phyloP scores from a whole-genome alignment of 169 alveolate genomes.

The Hammondia hammondi region DNA sequence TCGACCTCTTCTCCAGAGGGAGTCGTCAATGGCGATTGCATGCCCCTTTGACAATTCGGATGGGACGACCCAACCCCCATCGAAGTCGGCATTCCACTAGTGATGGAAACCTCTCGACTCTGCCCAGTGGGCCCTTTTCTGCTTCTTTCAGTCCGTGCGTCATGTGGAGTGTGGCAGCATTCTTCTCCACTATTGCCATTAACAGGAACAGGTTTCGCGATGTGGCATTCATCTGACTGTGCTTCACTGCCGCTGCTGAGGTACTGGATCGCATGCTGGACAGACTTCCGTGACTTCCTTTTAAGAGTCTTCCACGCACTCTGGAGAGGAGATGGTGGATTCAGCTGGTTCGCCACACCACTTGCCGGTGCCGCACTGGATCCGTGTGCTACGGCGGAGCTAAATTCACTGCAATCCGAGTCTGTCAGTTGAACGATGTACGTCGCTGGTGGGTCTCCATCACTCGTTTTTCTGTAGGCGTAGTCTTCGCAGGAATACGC shows the following conservation, averaged over 20 bases:
- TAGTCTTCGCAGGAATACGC: conserved; percentile 1
- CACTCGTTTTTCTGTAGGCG: background rate
- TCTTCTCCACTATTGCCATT: background rate
- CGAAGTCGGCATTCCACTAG: no score
- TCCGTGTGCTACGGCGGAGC: background rate
- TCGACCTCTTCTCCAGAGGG: no score
- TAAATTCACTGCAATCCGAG: background rate
- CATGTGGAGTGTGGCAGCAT: background rate
- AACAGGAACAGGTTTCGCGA: background rate
- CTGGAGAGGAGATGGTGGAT: background rate
- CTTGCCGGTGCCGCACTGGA: background rate
- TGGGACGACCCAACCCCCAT: no score
- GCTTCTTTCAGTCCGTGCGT: background rate
- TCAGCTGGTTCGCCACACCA: background rate
- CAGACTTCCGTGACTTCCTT: background rate
- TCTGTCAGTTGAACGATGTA: background rate
- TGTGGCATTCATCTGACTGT: background rate
- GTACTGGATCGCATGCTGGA: background rate
- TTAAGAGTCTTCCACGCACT: background rate
- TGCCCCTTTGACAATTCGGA: no score
- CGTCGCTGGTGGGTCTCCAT: background rate
- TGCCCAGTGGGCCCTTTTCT: background rate
- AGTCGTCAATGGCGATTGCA: no score
- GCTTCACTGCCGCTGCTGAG: background rate
- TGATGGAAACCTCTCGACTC: background rate